phyloP scores from a whole-genome alignment of 192 early-diverging fungal genomes.

The Coemansia sp. region DNA sequence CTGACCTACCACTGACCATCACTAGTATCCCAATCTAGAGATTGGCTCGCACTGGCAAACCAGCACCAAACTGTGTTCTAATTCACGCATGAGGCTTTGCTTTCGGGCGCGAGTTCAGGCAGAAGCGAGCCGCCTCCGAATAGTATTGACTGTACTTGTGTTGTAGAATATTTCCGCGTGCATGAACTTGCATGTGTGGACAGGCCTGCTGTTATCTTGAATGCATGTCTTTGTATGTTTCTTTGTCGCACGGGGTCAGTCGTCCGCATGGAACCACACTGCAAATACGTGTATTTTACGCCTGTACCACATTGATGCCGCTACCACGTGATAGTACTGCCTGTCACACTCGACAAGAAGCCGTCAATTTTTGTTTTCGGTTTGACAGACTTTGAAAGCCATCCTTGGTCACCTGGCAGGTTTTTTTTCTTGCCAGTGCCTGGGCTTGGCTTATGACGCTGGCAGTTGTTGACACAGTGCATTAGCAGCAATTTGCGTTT shows the following conservation, averaged over 20 bases:
- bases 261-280: neutral
- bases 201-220: neutral
- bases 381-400: neutral
- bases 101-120: neutral
- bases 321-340: neutral
- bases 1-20: neutral
- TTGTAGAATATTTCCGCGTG: slow-evolving; percentile 4
- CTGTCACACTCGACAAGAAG: neutral
- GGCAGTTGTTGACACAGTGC: neutral
- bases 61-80: neutral
- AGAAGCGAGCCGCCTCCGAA: neutral
- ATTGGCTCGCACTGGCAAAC: neutral
- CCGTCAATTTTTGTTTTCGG: neutral
- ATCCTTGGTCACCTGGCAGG: neutral
- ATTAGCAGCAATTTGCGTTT: neutral
- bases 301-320: neutral
- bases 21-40: neutral
- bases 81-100: neutral
- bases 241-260: slow-evolving; percentile 1
- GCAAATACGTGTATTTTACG: neutral
- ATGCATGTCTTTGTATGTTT: neutral
- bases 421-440: neutral
- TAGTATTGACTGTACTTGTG: neutral
- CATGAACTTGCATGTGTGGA: neutral
- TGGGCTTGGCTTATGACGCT: neutral